These are phyloP conservation scores for Salix viminalis DNA, from an alignment of 345 rosid genomes.

Conservation along the genomic window DNA sequence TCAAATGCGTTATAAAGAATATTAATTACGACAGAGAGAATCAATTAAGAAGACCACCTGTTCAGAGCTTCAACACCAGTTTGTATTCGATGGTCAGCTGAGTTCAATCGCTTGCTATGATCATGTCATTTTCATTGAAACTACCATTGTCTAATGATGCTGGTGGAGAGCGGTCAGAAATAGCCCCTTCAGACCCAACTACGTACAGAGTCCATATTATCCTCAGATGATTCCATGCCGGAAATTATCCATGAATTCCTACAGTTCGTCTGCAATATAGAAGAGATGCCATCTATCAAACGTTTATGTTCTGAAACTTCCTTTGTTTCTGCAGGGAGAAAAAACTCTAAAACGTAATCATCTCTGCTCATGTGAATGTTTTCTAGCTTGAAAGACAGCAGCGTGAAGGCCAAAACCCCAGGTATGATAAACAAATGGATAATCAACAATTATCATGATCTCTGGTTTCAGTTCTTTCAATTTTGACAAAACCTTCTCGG, in stretches of 20 bases:
- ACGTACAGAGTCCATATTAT: too few species aligned
- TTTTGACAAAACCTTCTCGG: slow-evolving; percentile 53
- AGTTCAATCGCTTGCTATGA: too few species aligned
- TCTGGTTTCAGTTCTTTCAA: slow-evolving; percentile 48
- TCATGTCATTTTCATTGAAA: too few species aligned
- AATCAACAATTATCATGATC: not conserved
- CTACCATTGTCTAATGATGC: too few species aligned
- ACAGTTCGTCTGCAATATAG: not conserved
- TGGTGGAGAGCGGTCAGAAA: too few species aligned
- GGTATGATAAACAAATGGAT: not conserved
- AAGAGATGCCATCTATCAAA: not conserved
- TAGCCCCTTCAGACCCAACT: too few species aligned
- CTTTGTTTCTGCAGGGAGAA: not conserved
- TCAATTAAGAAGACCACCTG: too few species aligned
- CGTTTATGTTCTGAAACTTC: not conserved
- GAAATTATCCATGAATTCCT: not conserved
- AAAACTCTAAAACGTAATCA: not conserved
- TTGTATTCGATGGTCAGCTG: too few species aligned
- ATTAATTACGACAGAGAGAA: too few species aligned
- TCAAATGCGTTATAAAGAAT: too few species aligned
- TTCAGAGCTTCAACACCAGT: too few species aligned
- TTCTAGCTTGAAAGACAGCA: not conserved
- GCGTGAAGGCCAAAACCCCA: not conserved
- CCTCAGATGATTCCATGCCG: too few species aligned
- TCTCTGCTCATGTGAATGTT: not conserved